Evolutionary conservation across 495 filamentous ascomycete genomes (phyloP).

Genomic region (Darksidea phi): DNA sequence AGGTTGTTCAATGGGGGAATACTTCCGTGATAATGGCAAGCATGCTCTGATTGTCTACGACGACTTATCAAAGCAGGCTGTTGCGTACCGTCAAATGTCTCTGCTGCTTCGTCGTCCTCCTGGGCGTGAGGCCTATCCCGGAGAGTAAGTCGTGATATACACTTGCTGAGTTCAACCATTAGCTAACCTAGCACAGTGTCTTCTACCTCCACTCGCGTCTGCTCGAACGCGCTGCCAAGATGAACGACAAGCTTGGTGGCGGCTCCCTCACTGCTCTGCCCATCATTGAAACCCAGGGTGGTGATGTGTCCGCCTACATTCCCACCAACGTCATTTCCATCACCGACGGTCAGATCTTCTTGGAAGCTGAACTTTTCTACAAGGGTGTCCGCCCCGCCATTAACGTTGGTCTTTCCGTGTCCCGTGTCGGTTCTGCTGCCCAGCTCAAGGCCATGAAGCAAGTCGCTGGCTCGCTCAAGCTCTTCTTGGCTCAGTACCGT

Average conservation of each 20-base stretch:
- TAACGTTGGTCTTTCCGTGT: slow-evolving; percentile 99
- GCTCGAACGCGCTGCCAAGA: slow-evolving; percentile 98
- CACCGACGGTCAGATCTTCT: slow-evolving; percentile 99
- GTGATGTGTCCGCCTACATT: slow-evolving; percentile 99
- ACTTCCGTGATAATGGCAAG: slow-evolving; percentile 87
- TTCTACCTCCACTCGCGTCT: slow-evolving; percentile 99
- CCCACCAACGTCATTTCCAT: slow-evolving; percentile 99
- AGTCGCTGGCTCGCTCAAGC: slow-evolving; percentile 98
- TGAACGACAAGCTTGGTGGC: slow-evolving; percentile 93
- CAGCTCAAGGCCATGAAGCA: slow-evolving; percentile 99
- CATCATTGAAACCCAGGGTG: slow-evolving; percentile 99
- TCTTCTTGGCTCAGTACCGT: slow-evolving; percentile 99
- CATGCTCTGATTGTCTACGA: slow-evolving; percentile 94
- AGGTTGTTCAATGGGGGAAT: slow-evolving; percentile 69
- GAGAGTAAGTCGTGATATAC: slow-evolving; percentile 63
- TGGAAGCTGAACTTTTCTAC: slow-evolving; percentile 99
- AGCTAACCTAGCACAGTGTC: slow-evolving; percentile 52
- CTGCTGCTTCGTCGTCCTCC: slow-evolving; percentile 97
- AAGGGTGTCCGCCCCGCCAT: slow-evolving; percentile 99
- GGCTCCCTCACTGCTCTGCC: slow-evolving; percentile 97
- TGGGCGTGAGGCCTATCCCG: slow-evolving; percentile 99
- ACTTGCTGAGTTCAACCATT: neutral
- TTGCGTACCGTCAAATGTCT: slow-evolving; percentile 99
- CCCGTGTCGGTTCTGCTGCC: slow-evolving; percentile 98
- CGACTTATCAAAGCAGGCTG: slow-evolving; percentile 98